Percentiles rank a stretch among this genome's conserved stretches.
phyloP scores from a whole-genome alignment of 2,329 filamentous ascomycete species.

The Exophiala calicioides region DNA sequence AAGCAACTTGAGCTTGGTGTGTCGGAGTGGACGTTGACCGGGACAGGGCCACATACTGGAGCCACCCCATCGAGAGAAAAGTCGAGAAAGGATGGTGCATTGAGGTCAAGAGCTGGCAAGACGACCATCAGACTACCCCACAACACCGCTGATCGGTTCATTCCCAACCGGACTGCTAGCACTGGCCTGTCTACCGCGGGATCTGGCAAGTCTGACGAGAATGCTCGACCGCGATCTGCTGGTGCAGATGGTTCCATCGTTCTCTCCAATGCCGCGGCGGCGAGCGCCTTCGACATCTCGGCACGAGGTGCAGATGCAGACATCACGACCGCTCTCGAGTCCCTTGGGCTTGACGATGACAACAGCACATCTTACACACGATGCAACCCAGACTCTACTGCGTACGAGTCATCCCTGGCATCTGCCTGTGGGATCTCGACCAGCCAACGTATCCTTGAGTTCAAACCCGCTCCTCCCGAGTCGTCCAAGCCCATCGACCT shows the following conservation, averaged over 20 bases:
- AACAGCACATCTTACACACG: slow-evolving; percentile 69
- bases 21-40: slow-evolving; percentile 87
- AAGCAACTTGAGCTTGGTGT: slow-evolving; percentile 87
- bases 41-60: slow-evolving; percentile 66
- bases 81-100: slow-evolving; percentile 56
- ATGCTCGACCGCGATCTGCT: slow-evolving; percentile 71
- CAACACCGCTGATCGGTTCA: slow-evolving; percentile 88
- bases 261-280: slow-evolving; percentile 67
- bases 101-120: slow-evolving; percentile 59
- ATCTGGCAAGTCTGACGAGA: slow-evolving; percentile 81
- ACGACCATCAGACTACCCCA: slow-evolving; percentile 68
- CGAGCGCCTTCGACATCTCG: slow-evolving; percentile 60
- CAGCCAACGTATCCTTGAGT: slow-evolving; percentile 93
- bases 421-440: slow-evolving; percentile 89
- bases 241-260: slow-evolving; percentile 70
- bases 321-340: slow-evolving; percentile 75
- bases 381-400: slow-evolving; percentile 80
- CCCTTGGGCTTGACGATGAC: slow-evolving; percentile 73
- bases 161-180: slow-evolving; percentile 88
- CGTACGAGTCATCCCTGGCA: slow-evolving; percentile 89
- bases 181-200: slow-evolving; percentile 81
- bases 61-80: slow-evolving; percentile 58
- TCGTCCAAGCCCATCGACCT: slow-evolving; percentile 98
- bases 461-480: slow-evolving; percentile 97
- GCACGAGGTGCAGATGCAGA: slow-evolving; percentile 68